A percentile compares a stretch with the other conserved stretches of the same genome.
Conservation (phyloP, 306 rosid species). For the Hippophae gyantsensis region DNA sequence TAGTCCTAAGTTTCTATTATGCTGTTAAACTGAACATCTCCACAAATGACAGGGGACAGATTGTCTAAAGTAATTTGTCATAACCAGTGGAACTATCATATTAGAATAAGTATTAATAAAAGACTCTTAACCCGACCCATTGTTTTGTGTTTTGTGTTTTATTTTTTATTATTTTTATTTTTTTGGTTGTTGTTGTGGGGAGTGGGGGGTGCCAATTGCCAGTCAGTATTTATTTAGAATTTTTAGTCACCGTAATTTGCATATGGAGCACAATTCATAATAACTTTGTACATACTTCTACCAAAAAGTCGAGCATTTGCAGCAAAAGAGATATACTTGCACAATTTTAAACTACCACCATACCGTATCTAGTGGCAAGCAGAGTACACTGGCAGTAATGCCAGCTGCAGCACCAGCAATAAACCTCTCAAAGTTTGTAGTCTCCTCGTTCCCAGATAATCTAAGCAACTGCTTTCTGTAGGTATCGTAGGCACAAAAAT, state of each 20-base stretch:
- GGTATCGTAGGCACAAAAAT: slow-evolving; percentile 82
- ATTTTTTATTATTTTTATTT: too few relatives aligned
- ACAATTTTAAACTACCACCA: slow-evolving; percentile 20
- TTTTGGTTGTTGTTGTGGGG: too few relatives aligned
- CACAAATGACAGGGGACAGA: background rate
- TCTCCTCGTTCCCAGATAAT: slow-evolving; percentile 62
- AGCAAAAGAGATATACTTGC: slow-evolving; percentile 4
- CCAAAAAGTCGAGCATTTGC: background rate
- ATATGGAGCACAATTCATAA: background rate
- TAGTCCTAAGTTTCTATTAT: too few relatives aligned
- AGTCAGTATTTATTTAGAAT: too few relatives aligned
- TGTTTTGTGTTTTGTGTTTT: background rate
- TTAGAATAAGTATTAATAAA: background rate
- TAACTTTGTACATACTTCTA: background rate
- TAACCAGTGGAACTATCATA: background rate
- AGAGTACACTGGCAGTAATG: slow-evolving; percentile 65
- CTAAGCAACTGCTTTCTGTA: slow-evolving; percentile 74
- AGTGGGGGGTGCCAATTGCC: too few relatives aligned
- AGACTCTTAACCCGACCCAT: background rate
- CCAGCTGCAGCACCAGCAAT: slow-evolving; percentile 97
- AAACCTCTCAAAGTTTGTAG: slow-evolving; percentile 82
- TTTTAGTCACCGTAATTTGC: too few relatives aligned
- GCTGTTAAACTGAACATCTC: background rate
- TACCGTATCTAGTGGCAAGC: slow-evolving; percentile 96
- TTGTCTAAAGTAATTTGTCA: background rate